A percentile compares a stretch with the other conserved stretches of the same genome.
Conservation (phyloP, 495 filamentous ascomycete species). For the Penicillium herquei region DNA sequence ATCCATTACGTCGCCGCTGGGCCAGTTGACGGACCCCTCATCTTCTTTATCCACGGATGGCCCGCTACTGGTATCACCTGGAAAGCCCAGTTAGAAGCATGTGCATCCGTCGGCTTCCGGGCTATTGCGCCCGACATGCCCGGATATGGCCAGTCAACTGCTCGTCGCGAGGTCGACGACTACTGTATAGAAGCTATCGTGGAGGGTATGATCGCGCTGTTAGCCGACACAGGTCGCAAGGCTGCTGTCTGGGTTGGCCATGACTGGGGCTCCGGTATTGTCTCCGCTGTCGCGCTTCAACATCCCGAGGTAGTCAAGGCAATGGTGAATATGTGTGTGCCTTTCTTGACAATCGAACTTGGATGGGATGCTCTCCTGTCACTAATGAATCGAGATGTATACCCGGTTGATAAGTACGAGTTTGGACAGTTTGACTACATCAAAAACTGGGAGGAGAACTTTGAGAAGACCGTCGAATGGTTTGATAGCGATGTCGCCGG, state of each 20-base stretch:
- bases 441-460: neutral
- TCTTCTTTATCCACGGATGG: conserved; percentile 22
- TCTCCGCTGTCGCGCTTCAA: neutral
- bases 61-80: conserved; percentile 18
- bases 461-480: neutral
- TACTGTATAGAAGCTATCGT: conserved; percentile 1
- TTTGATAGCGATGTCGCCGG: neutral
- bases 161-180: neutral
- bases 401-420: neutral
- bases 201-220: conserved; percentile 1
- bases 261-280: conserved; percentile 3
- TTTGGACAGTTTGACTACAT: conserved; percentile 2
- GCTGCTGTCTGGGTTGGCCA: conserved; percentile 4
- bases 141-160: conserved; percentile 3
- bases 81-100: conserved; percentile 17
- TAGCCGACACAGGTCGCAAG: conserved; percentile 4
- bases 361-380: neutral
- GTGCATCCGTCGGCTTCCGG: conserved; percentile 2
- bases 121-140: conserved; percentile 5
- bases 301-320: neutral
- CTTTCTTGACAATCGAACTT: conserved; percentile 1
- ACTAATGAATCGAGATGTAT: neutral
- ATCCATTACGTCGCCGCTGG: conserved; percentile 20
- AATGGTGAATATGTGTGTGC: neutral
- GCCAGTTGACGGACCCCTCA: conserved; percentile 13